phyloP scores from a whole-genome alignment of 1,139 yeast genomes.

The Suhomyces taliae region DNA sequence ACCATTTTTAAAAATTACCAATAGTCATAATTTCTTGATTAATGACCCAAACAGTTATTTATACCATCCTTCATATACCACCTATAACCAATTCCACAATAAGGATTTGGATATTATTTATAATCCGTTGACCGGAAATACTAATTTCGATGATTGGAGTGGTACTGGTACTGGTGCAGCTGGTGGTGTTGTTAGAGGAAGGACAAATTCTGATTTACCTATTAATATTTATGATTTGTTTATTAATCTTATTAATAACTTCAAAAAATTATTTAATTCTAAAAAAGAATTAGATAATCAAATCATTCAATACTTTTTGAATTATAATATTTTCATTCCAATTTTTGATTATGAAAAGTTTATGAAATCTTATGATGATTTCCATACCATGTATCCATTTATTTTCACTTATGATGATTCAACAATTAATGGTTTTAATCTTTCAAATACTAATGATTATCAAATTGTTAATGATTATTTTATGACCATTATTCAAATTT shows the following conservation, averaged over 20 bases:
- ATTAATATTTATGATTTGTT: conserved; percentile 46
- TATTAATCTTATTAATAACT: conserved; percentile 47
- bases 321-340: conserved; percentile 59
- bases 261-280: conserved; percentile 43
- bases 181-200: conserved; percentile 1
- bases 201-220: conserved; percentile 24
- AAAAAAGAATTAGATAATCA: conserved; percentile 54
- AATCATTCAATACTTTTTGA: conserved; percentile 53
- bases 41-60: conserved; percentile 48
- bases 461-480: conserved; percentile 51
- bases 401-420: conserved; percentile 52
- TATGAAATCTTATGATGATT: conserved; percentile 57
- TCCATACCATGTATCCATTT: conserved; percentile 57
- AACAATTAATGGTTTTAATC: conserved; percentile 50
- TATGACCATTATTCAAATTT: conserved; percentile 48
- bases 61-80: conserved; percentile 44
- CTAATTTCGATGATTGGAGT: conserved; percentile 9
- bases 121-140: conserved; percentile 41
- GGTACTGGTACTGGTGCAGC: background rate
- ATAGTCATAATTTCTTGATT: conserved; percentile 45
- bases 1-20: conserved; percentile 48
- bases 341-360: conserved; percentile 60
- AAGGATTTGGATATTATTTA: conserved; percentile 43
- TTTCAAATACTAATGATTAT: conserved; percentile 50
- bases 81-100: conserved; percentile 41